A percentile compares a stretch with the other conserved stretches of the same genome.
Evolutionary conservation across 106 monocot species (phyloP).

Genomic region (Acorus gramineus): DNA sequence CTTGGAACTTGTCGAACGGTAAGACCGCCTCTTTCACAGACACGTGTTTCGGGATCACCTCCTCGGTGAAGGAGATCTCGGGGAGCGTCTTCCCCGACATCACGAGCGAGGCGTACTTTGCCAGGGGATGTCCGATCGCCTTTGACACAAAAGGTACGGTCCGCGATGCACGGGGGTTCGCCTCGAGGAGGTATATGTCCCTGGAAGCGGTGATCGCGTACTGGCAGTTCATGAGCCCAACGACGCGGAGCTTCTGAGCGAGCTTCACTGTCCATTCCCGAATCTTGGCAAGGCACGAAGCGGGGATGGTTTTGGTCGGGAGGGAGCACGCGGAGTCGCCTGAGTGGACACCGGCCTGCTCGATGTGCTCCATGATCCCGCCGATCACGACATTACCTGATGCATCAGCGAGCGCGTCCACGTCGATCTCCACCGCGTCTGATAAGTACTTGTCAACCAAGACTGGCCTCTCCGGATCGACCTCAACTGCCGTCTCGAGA

Average conservation of each 20-base stretch:
- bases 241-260: constrained; percentile 63
- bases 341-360: constrained; percentile 97
- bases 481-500: constrained; percentile 87
- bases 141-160: constrained; percentile 97
- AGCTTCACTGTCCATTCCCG: constrained; percentile 74
- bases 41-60: constrained; percentile 77
- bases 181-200: constrained; percentile 83
- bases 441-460: constrained; percentile 85
- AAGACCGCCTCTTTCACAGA: constrained; percentile 93
- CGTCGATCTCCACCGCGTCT: constrained; percentile 89
- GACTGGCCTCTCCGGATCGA: constrained; percentile 88
- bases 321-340: constrained; percentile 94
- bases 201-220: constrained; percentile 80
- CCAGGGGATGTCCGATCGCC: constrained; percentile 89
- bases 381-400: constrained; percentile 88
- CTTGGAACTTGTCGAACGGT: constrained; percentile 97
- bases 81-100: constrained; percentile 83
- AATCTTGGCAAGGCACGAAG: constrained; percentile 46
- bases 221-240: constrained; percentile 98
- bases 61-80: constrained; percentile 55
- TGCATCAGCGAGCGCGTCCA: constrained; percentile 83
- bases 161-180: constrained; percentile 91
- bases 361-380: constrained; percentile 99
- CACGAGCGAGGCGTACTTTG: constrained; percentile 86
- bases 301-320: constrained; percentile 77